Conservation (phyloP, 495 filamentous ascomycete species). For the Sordaria brevicollis region DNA sequence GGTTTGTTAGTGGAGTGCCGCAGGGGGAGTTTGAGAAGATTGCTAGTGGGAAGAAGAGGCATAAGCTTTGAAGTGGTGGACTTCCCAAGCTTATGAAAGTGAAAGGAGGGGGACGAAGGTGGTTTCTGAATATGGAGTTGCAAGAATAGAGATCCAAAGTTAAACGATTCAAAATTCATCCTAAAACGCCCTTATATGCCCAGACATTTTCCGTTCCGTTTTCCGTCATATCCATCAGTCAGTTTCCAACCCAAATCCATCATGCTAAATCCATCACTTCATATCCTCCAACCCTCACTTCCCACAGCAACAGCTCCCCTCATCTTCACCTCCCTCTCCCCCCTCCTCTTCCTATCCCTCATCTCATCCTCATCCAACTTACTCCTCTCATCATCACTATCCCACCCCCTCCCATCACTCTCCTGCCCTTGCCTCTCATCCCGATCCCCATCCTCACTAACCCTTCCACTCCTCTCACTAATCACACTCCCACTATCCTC, state of each 20-base stretch:
- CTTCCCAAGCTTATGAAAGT: too few species aligned
- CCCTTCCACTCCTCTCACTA: conserved; percentile 9
- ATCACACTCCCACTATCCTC: background rate
- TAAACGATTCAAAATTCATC: background rate
- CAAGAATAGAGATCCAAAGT: background rate
- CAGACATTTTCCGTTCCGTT: background rate
- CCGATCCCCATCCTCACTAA: conserved; percentile 19
- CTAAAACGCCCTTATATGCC: background rate
- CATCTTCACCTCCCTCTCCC: conserved; percentile 11
- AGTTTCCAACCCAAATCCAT: background rate
- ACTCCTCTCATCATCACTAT: background rate
- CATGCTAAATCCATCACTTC: background rate
- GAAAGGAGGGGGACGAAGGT: too few species aligned
- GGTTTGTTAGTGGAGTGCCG: conserved; percentile 68
- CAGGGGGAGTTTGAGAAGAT: conserved; percentile 71
- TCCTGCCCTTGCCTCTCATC: conserved; percentile 13
- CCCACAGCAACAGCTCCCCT: background rate
- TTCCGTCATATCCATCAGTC: background rate
- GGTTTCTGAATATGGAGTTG: background rate
- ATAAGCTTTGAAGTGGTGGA: conserved; percentile 61
- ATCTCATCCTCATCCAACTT: conserved; percentile 16
- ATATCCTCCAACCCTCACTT: background rate
- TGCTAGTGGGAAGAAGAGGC: conserved; percentile 50
- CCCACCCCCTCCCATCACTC: conserved; percentile 4
- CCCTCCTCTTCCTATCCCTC: conserved; percentile 19